Evolutionary conservation across 345 rosid species (phyloP), one percentile per base, ranked within the genome.

Genomic region (Populus deltoides): DNA sequence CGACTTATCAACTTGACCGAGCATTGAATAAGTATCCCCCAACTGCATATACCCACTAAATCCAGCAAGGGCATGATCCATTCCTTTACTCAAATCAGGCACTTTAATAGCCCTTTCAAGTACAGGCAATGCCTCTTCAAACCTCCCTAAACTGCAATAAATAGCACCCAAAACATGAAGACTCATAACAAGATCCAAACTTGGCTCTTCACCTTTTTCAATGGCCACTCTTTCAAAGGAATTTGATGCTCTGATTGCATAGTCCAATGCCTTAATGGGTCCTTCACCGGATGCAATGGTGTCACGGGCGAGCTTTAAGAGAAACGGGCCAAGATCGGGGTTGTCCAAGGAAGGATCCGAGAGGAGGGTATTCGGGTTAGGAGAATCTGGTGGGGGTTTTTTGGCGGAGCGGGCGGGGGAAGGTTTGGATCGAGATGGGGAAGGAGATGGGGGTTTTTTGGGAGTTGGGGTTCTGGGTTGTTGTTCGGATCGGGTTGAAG

Each of bases 261-360:
- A 97, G 70, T 97, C 99, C 13, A 97, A 77, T 2, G 99, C 99
- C 84, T 89, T 94, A 72, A 79, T 79, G 1, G 97, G 98, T 17
- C 99, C 99, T 43, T 96, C 99, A 2, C 98, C 98, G 8, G 98
- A 94, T 51, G 97, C 97, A 39, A 94, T 90, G 5, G 98, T 88
- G 78, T 96, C 98, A 0, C 99, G 92, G 59, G 99, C 98, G 73
- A 96, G 92, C 77, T 96, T 96, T 25, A 96, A 87, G 31, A 97
- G 97, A 86, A 94, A 94, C 0, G 98, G 99, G 1, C 99, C 98
- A 82, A 97, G 98, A 92, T 94, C 98, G 72, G 99, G 98, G 77
- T 97, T 94, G 85, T 94, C 98, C 41, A 97, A 97, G 2, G 98
- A 91, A 2, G 93, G 83, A 43, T 93, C 96, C 29, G 87, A 73